phyloP scores from a whole-genome alignment of 2,329 filamentous ascomycete genomes.

The Trichoderma sp. region DNA sequence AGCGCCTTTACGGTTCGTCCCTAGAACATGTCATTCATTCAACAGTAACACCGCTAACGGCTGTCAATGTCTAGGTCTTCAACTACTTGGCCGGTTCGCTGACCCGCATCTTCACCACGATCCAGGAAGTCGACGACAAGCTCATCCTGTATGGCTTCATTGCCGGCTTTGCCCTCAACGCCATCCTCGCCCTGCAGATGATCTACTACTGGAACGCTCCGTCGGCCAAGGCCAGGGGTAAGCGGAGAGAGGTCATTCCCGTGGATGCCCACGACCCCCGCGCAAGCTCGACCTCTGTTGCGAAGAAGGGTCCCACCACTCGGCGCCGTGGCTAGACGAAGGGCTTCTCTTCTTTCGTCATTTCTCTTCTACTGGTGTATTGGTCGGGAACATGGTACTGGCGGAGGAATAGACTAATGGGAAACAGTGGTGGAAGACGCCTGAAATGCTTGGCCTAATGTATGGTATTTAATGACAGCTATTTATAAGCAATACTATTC shows the following conservation, averaged over 20 bases:
- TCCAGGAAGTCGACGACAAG: slow-evolving; percentile 96
- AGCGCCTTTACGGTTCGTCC: slow-evolving; percentile 81
- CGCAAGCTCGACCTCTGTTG: slow-evolving; percentile 38
- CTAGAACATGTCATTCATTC: no score
- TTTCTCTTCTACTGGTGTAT: slow-evolving; percentile 5
- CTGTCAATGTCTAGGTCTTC: slow-evolving; percentile 69
- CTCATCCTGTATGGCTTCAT: slow-evolving; percentile 94
- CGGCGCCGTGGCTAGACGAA: slow-evolving; percentile 46
- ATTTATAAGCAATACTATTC: slow-evolving; percentile 1
- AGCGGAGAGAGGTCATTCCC: slow-evolving; percentile 43
- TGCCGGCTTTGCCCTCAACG: slow-evolving; percentile 87
- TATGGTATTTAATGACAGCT: slow-evolving; percentile 19
- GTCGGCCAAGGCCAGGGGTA: slow-evolving; percentile 50
- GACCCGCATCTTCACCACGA: slow-evolving; percentile 93
- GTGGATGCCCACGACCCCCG: slow-evolving; percentile 33
- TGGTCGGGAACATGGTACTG: slow-evolving; percentile 11
- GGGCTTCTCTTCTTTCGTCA: background rate
- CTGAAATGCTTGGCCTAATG: slow-evolving; percentile 13
- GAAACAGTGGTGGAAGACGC: background rate
- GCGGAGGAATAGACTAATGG: slow-evolving; percentile 3
- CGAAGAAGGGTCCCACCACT: slow-evolving; percentile 49
- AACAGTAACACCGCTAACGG: slow-evolving; percentile 4
- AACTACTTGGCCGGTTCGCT: slow-evolving; percentile 95
- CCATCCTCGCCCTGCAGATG: slow-evolving; percentile 86
- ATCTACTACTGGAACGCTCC: slow-evolving; percentile 91